phyloP scores from a whole-genome alignment of 192 early-diverging fungal genomes.

The Lobosporangium transversale region DNA sequence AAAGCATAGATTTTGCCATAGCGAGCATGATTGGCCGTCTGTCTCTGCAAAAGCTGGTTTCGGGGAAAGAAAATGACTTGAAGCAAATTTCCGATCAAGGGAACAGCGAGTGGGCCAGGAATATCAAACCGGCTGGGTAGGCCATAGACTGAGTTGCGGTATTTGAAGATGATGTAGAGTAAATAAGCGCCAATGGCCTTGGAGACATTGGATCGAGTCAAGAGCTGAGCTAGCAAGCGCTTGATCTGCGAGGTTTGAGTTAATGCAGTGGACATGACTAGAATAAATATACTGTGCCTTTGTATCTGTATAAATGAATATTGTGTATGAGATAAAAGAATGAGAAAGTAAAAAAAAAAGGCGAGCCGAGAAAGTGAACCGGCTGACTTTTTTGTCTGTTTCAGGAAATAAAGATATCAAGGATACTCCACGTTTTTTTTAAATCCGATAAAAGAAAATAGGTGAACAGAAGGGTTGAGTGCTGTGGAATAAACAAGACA shows the following conservation, averaged over 20 bases:
- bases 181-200: conserved; percentile 22
- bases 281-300: no score
- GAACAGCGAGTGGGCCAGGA: conserved; percentile 22
- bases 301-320: no score
- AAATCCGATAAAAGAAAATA: no score
- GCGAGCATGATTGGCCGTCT: conserved; percentile 18
- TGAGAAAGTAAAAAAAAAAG: neutral
- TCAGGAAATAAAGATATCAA: no score
- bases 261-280: no score
- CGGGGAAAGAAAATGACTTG: conserved; percentile 8
- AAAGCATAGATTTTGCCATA: conserved; percentile 35
- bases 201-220: conserved; percentile 15
- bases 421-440: no score
- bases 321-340: neutral
- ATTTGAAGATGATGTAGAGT: conserved; percentile 29
- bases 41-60: conserved; percentile 27
- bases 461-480: no score
- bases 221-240: conserved; percentile 5
- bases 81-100: conserved; percentile 33
- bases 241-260: conserved; percentile 1
- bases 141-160: conserved; percentile 31
- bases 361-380: no score
- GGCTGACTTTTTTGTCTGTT: no score
- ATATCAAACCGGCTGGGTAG: conserved; percentile 19
- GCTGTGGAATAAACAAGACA: no score